phyloP scores from a whole-genome alignment of 768 basidiomycete species.

The Boletales sp. region DNA sequence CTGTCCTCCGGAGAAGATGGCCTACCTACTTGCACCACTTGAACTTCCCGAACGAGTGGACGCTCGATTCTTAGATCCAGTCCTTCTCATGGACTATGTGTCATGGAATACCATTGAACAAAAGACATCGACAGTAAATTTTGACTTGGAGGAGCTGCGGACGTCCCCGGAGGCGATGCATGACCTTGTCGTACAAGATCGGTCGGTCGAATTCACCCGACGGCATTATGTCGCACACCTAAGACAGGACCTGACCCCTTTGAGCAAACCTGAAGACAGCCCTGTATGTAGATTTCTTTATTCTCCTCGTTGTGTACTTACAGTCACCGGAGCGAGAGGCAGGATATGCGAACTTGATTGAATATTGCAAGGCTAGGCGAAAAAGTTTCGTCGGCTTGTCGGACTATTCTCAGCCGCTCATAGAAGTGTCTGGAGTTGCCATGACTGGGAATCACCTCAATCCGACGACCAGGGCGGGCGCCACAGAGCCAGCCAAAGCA shows the following conservation, averaged over 20 bases:
- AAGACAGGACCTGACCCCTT: conserved; percentile 65
- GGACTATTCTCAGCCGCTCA: conserved; percentile 63
- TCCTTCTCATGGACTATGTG: conserved; percentile 43
- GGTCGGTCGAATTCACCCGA: conserved; percentile 71
- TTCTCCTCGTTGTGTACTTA: conserved; percentile 1
- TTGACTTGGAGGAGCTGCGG: conserved; percentile 38
- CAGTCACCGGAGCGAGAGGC: conserved; percentile 50
- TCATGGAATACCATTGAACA: conserved; percentile 60
- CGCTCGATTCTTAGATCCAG: conserved; percentile 20
- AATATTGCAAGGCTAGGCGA: conserved; percentile 60
- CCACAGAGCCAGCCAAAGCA: conserved; percentile 34
- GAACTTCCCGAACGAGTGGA: conserved; percentile 25
- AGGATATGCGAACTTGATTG: conserved; percentile 56
- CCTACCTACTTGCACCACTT: conserved; percentile 69
- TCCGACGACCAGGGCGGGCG: conserved; percentile 43
- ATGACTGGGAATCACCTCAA: conserved; percentile 55
- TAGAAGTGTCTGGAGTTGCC: conserved; percentile 60
- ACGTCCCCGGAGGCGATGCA: conserved; percentile 35
- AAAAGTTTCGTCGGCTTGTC: conserved; percentile 61
- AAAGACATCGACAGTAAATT: conserved; percentile 46
- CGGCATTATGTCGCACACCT: conserved; percentile 58
- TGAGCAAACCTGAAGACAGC: conserved; percentile 65
- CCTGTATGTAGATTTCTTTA: conserved; percentile 42
- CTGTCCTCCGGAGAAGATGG: conserved; percentile 51
- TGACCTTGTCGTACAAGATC: conserved; percentile 73